Evolutionary conservation across 1,139 yeast species (phyloP).

Genomic region (Yarrowia galli): DNA sequence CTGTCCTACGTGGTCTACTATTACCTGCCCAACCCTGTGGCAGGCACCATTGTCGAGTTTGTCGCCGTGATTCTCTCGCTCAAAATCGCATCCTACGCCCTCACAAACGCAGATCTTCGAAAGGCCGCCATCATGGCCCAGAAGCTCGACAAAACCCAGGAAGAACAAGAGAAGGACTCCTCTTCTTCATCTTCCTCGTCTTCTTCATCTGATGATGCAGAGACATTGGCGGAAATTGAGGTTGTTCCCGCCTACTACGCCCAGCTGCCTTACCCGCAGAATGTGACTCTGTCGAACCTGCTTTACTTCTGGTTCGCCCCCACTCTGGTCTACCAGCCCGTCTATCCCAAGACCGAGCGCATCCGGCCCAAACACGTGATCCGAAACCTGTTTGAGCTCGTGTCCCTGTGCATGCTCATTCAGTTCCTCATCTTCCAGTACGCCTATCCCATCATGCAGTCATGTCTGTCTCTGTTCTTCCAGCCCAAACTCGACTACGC

Average conservation of each 20-base stretch:
- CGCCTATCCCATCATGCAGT: slow-evolving; percentile 55
- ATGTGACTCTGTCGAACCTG: slow-evolving; percentile 51
- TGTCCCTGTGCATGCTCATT: slow-evolving; percentile 48
- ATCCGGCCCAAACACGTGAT: slow-evolving; percentile 50
- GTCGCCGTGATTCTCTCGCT: slow-evolving; percentile 54
- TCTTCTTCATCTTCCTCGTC: slow-evolving; percentile 6
- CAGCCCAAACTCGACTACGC: slow-evolving; percentile 41
- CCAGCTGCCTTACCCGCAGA: slow-evolving; percentile 52
- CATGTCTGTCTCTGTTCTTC: slow-evolving; percentile 47
- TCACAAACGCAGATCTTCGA: slow-evolving; percentile 56
- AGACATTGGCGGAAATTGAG: slow-evolving; percentile 38
- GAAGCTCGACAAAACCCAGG: slow-evolving; percentile 42
- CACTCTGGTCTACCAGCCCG: slow-evolving; percentile 58
- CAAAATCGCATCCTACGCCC: slow-evolving; percentile 55
- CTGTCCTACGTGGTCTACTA: slow-evolving; percentile 51
- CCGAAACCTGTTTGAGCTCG: slow-evolving; percentile 52
- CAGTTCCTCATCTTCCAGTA: slow-evolving; percentile 54
- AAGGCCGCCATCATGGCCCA: slow-evolving; percentile 47
- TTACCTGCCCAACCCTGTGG: slow-evolving; percentile 52
- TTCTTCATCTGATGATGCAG: slow-evolving; percentile 7
- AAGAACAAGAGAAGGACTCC: slow-evolving; percentile 28
- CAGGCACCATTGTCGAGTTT: slow-evolving; percentile 55
- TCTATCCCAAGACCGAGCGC: slow-evolving; percentile 52
- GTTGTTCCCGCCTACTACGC: slow-evolving; percentile 51
- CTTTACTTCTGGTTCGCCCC: slow-evolving; percentile 57